Evolutionary conservation across 495 filamentous ascomycete genomes (phyloP).

Genomic region (Penicillium atrosanguineum): DNA sequence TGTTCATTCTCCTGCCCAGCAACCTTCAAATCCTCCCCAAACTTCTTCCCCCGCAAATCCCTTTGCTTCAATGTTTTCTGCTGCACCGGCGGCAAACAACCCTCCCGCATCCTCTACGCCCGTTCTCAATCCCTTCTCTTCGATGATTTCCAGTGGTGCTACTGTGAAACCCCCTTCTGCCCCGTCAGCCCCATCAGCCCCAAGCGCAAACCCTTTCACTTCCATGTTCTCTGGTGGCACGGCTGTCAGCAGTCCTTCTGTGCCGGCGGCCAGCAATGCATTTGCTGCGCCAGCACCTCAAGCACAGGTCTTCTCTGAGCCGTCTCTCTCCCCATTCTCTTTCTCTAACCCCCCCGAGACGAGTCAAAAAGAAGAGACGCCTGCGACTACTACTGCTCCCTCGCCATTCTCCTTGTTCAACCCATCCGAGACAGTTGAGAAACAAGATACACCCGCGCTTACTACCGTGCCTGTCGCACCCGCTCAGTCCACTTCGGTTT

Average conservation of each 20-base stretch:
- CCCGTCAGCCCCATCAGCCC: background rate
- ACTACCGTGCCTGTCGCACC: background rate
- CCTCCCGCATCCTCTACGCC: background rate
- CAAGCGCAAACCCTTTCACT: background rate
- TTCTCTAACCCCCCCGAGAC: background rate
- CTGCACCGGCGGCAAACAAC: background rate
- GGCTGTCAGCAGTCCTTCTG: background rate
- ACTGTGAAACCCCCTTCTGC: background rate
- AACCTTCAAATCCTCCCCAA: conserved; percentile 1
- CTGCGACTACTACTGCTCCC: background rate
- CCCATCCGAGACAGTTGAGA: background rate
- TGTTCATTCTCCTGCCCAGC: background rate
- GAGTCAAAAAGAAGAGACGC: background rate
- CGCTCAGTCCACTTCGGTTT: background rate
- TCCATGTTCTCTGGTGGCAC: background rate
- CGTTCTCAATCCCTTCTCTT: conserved; percentile 13
- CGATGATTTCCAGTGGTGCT: background rate
- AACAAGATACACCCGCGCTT: background rate
- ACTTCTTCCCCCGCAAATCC: conserved; percentile 4
- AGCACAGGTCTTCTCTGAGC: background rate
- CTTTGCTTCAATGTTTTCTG: conserved; percentile 17
- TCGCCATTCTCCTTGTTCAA: conserved; percentile 2
- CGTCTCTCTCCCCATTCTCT: conserved; percentile 1
- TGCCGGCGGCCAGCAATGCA: background rate
- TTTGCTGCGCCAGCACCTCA: background rate